These are phyloP conservation scores for Neltuma alba DNA, from an alignment of 306 rosid species.

Conservation along the genomic window DNA sequence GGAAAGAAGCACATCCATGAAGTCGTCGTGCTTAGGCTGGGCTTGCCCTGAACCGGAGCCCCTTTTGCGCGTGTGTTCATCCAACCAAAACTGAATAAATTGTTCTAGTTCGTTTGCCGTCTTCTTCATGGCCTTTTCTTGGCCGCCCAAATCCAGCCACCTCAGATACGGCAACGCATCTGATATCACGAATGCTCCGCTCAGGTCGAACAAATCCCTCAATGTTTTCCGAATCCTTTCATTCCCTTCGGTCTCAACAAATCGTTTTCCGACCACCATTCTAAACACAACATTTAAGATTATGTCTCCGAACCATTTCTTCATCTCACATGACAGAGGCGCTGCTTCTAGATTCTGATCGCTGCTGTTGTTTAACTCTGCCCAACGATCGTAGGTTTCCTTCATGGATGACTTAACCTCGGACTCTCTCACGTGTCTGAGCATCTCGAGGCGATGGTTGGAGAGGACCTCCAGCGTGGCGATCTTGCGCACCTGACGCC, in stretches of 20 bases:
- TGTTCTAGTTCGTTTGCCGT: slow-evolving; percentile 34
- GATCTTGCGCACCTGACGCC: slow-evolving; percentile 53
- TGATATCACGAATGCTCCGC: slow-evolving; percentile 11
- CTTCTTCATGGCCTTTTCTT: slow-evolving; percentile 42
- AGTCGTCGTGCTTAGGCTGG: not conserved
- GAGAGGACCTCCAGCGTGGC: slow-evolving; percentile 33
- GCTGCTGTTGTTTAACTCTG: not conserved
- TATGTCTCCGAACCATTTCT: slow-evolving; percentile 43
- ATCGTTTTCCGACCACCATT: slow-evolving; percentile 38
- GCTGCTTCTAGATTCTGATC: not conserved
- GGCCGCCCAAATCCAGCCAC: slow-evolving; percentile 55
- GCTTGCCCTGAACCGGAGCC: not conserved
- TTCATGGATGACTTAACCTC: slow-evolving; percentile 33
- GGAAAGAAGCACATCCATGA: slow-evolving; percentile 42
- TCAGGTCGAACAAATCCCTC: not conserved
- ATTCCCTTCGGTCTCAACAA: slow-evolving; percentile 17
- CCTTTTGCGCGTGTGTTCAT: slow-evolving; percentile 38
- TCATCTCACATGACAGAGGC: slow-evolving; percentile 30
- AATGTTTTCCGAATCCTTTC: slow-evolving; percentile 13
- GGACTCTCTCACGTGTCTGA: slow-evolving; percentile 22
- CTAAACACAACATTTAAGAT: slow-evolving; percentile 15
- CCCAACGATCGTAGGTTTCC: slow-evolving; percentile 3
- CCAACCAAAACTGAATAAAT: slow-evolving; percentile 9
- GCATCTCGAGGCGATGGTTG: slow-evolving; percentile 24
- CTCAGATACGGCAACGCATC: slow-evolving; percentile 45